A percentile compares a stretch with the other conserved stretches of the same genome.
phyloP scores from a whole-genome alignment of 768 basidiomycete genomes.

The Suillus fuscotomentosus region DNA sequence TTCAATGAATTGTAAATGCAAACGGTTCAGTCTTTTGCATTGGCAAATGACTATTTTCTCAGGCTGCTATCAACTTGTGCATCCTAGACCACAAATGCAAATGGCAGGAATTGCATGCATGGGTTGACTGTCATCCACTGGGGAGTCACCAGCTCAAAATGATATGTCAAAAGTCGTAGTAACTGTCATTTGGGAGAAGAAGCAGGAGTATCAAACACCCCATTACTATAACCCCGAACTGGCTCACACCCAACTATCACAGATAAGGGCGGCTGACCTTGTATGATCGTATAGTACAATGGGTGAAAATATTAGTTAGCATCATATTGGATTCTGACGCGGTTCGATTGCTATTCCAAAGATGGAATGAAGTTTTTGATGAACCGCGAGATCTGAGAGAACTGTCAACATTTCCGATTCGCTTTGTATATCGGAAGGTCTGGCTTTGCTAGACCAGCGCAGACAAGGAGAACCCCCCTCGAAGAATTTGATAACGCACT shows the following conservation, averaged over 20 bases:
- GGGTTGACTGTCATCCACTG: constrained; percentile 1
- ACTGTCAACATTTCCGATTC: background rate
- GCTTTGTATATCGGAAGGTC: background rate
- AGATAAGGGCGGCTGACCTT: background rate
- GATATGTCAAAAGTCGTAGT: constrained; percentile 10
- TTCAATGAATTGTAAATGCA: too few species aligned
- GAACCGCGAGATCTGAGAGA: background rate
- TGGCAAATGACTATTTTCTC: too few species aligned
- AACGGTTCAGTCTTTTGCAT: too few species aligned
- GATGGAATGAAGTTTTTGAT: background rate
- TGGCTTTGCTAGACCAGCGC: too few species aligned
- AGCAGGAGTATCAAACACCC: background rate
- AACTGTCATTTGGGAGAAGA: background rate
- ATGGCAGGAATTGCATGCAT: constrained; percentile 24
- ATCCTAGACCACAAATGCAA: too few species aligned
- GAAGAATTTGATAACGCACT: background rate
- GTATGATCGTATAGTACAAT: background rate
- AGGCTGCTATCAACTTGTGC: too few species aligned
- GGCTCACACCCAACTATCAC: background rate
- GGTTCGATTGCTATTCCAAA: background rate
- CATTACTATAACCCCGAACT: background rate
- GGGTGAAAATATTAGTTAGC: background rate
- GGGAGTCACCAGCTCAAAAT: constrained; percentile 13
- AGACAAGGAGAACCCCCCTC: background rate
- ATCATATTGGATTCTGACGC: background rate